Conservation (phyloP, 139 green algal genomes). For the Chlamydomonas sphaeroides region DNA sequence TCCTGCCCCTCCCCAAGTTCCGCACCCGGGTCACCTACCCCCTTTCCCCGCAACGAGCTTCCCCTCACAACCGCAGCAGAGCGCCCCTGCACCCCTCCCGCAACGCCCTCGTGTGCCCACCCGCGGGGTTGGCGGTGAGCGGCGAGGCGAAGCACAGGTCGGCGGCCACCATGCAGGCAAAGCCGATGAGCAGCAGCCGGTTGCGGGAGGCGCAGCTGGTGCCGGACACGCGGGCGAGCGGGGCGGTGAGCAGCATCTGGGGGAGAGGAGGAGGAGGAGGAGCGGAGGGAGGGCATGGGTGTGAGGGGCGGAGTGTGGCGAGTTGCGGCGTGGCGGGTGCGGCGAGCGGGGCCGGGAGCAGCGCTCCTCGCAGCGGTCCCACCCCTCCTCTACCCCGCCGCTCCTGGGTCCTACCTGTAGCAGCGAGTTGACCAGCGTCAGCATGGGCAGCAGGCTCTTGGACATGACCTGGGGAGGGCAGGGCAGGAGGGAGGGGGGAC, state of each 20-base stretch:
- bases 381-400: neutral
- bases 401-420: constrained; percentile 68
- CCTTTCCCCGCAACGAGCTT: too few relatives aligned
- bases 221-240: constrained; percentile 66
- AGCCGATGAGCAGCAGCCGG: constrained; percentile 72
- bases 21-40: too few relatives aligned
- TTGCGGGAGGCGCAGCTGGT: constrained; percentile 67
- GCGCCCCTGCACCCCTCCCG: too few relatives aligned
- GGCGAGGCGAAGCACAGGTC: constrained; percentile 66
- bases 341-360: too few relatives aligned
- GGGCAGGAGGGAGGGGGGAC: neutral
- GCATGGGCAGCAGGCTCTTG: constrained; percentile 70
- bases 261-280: too few relatives aligned
- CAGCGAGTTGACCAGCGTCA: constrained; percentile 77
- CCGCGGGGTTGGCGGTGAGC: constrained; percentile 5
- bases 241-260: constrained; percentile 74
- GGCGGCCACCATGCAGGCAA: constrained; percentile 71
- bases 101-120: neutral
- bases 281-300: too few relatives aligned
- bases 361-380: too few relatives aligned
- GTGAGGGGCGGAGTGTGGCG: too few relatives aligned
- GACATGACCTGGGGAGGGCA: constrained; percentile 67
- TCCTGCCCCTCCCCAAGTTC: too few relatives aligned
- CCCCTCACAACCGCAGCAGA: too few relatives aligned
- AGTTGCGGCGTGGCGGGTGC: too few relatives aligned